Base-by-base conservation (phyloP, 1,284 basidiomycete species). In the Ganoderma lucidum region DNA sequence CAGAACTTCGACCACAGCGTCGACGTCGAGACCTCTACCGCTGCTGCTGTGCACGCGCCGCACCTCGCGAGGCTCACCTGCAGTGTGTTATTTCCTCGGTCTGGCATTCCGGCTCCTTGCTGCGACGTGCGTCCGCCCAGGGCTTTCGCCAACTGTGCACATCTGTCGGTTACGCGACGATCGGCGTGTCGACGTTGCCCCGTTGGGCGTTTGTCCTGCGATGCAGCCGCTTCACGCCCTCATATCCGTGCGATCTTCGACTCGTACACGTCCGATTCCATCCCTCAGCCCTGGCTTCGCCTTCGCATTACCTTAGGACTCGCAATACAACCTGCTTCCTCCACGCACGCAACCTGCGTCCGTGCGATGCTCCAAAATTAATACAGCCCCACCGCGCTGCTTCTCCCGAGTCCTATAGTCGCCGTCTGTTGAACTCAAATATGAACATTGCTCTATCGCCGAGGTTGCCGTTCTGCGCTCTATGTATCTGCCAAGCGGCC, bases 361-460 rank as follows among this genome's bases (percentile, higher is more conserved):
- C 39, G 63, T 56, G 39, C 39, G 39, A 32, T 32, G 64, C 55
- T 51, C 37, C 35, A 28, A 32, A 23, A 41, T 39, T 44, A n/a
- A 28, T 23, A 3, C 28, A 23, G 37, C 9, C 55, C 10, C 53
- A 15, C 35, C 35, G 35, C 30, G 28, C n/a, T n/a, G 39, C 65
- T 53, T 66, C 45, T 53, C 48, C 59, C 59, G 9, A 66, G 32
- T 32, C 48, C 15, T 53, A 19, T 42, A 62, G 17, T 42, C 51
- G 51, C 65, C 23, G 58, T 66, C 60, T 14, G 39, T 44, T 42
- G 66, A 67, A 67, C 66, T 62, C 66, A 67, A 60, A 67, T 45
- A 56, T 41, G 32, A 62, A n/a, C 45, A 2, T 51, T 48, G 62
- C 35, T 23, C 53, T 15, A 30, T 51, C 48, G 48, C 48, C 62